These are phyloP conservation scores for Huiozyma sinensis DNA, from an alignment of 805 yeast genomes.

Conservation along the genomic window DNA sequence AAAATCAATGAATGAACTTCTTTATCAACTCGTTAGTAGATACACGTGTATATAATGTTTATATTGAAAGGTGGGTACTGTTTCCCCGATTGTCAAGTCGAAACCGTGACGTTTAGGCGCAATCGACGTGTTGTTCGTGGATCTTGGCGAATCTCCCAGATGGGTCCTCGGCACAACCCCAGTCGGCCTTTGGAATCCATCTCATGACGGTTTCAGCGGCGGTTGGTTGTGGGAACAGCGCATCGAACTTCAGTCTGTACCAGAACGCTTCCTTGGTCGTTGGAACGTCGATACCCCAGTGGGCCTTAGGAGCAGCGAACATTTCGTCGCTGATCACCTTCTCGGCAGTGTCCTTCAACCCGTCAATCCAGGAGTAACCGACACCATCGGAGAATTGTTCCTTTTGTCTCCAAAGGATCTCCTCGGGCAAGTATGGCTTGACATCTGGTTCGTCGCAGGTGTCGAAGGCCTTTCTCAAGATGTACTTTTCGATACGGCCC, in stretches of 20 bases:
- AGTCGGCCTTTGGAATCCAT: constrained; percentile 99
- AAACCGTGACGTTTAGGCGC: background rate
- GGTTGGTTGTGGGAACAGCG: constrained; percentile 78
- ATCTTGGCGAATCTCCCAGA: constrained; percentile 93
- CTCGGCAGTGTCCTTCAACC: constrained; percentile 92
- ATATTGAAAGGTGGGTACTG: background rate
- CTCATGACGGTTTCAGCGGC: constrained; percentile 97
- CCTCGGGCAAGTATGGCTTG: constrained; percentile 87
- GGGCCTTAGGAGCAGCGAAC: constrained; percentile 80
- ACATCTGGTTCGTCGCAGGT: constrained; percentile 69
- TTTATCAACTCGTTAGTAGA: background rate
- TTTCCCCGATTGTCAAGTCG: background rate
- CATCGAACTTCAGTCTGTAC: constrained; percentile 96
- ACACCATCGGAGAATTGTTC: constrained; percentile 99
- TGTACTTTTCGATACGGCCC: constrained; percentile 88
- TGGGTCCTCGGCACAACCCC: constrained; percentile 99
- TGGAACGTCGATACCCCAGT: constrained; percentile 94
- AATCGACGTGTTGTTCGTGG: constrained; percentile 57
- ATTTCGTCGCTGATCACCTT: constrained; percentile 78
- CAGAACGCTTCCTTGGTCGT: constrained; percentile 98
- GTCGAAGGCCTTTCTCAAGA: constrained; percentile 95
- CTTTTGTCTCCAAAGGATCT: constrained; percentile 98
- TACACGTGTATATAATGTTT: background rate
- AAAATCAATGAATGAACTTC: too few relatives aligned
- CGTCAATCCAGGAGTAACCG: constrained; percentile 99